Percentiles rank a stretch among this genome's conserved stretches.
These are phyloP conservation scores for Syncephalastrum racemosum DNA, from an alignment of 371 early-diverging fungal genomes.

Conservation along the genomic window DNA sequence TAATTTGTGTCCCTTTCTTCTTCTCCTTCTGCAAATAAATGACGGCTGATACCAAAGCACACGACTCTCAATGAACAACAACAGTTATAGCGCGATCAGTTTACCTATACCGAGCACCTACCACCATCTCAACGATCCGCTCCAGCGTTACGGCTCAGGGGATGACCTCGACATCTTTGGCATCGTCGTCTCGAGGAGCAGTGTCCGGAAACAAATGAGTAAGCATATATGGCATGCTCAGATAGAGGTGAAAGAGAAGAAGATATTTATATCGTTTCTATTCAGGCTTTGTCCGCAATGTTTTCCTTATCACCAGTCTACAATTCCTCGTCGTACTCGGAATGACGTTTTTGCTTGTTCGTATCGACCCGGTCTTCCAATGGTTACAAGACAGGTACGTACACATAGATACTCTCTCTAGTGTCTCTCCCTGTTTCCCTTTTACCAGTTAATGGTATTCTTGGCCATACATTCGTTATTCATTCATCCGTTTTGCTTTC, in stretches of 20 bases:
- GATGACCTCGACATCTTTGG: conserved; percentile 43
- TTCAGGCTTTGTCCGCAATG: conserved; percentile 20
- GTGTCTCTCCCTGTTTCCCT: no score
- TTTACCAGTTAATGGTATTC: no score
- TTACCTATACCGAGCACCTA: conserved; percentile 15
- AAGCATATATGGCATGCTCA: no score
- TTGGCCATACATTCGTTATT: no score
- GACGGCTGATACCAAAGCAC: no score
- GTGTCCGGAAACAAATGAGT: conserved; percentile 39
- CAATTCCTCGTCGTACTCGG: conserved; percentile 14
- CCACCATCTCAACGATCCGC: conserved; percentile 10
- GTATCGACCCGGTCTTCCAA: conserved; percentile 20
- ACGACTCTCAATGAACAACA: conserved; percentile 12
- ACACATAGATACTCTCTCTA: no score
- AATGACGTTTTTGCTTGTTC: conserved; percentile 13
- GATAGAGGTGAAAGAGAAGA: no score
- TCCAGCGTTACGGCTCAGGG: conserved; percentile 34
- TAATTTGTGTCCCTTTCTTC: not conserved
- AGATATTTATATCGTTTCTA: not conserved
- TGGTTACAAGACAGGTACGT: conserved; percentile 32
- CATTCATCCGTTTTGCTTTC: not conserved
- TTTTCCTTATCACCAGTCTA: conserved; percentile 13
- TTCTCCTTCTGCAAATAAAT: not conserved
- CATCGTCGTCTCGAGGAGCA: conserved; percentile 29
- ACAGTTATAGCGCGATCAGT: conserved; percentile 8